Evolutionary conservation across 192 early-diverging fungal genomes (phyloP).

Genomic region (Geranomyces variabilis): DNA sequence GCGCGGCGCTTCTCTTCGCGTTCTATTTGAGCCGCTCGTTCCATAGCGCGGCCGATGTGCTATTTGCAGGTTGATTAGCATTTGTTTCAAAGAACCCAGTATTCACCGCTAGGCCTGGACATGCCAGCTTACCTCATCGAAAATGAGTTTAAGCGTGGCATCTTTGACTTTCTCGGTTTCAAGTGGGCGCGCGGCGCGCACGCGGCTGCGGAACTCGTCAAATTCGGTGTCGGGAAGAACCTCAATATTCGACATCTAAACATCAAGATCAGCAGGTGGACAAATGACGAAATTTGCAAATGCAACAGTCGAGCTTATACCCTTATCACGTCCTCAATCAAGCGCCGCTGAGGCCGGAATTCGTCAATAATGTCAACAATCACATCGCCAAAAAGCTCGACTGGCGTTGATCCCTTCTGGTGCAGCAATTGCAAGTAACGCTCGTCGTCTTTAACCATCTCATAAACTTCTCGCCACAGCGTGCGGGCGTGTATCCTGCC

Average conservation of each 20-base stretch:
- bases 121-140: conserved; percentile 34
- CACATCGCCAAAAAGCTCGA: conserved; percentile 94
- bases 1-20: conserved; percentile 75
- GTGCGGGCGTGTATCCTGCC: conserved; percentile 69
- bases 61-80: not conserved
- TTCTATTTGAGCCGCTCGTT: conserved; percentile 57
- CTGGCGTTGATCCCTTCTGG: conserved; percentile 78
- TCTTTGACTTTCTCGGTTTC: conserved; percentile 12
- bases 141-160: conserved; percentile 30
- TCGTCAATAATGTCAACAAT: conserved; percentile 80
- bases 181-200: not conserved
- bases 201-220: not conserved
- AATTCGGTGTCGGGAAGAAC: conserved; percentile 9
- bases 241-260: conserved; percentile 8
- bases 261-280: not conserved
- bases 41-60: conserved; percentile 22
- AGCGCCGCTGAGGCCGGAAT: conserved; percentile 68
- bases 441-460: conserved; percentile 68
- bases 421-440: conserved; percentile 76
- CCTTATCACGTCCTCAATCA: conserved; percentile 67
- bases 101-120: too few species aligned
- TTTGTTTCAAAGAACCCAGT: not conserved
- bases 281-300: not conserved
- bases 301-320: conserved; percentile 26
- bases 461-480: conserved; percentile 86